phyloP scores from a whole-genome alignment of 176 grass and related monocot species.

The Pharus latifolius region DNA sequence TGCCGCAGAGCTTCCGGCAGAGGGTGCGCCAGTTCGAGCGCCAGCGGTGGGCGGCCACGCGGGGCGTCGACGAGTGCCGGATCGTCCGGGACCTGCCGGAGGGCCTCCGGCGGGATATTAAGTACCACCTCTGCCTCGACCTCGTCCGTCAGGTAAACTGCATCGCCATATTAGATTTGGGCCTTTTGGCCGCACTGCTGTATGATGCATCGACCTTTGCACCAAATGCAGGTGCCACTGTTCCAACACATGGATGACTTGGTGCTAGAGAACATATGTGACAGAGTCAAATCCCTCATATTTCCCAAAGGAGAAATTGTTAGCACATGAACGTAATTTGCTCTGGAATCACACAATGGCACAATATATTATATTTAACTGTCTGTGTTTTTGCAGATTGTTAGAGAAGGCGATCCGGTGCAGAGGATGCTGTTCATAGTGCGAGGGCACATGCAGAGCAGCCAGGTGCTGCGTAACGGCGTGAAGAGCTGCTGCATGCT shows the following conservation, averaged over 20 bases:
- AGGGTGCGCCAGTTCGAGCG: slow-evolving; percentile 81
- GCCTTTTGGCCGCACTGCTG: background rate
- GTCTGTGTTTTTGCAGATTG: background rate
- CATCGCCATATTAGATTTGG: too few species aligned
- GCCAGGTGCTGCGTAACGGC: slow-evolving; percentile 62
- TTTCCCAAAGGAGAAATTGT: slow-evolving; percentile 88
- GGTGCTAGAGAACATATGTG: slow-evolving; percentile 90
- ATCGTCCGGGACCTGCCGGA: slow-evolving; percentile 73
- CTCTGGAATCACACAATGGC: background rate
- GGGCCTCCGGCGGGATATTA: slow-evolving; percentile 74
- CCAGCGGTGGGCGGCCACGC: slow-evolving; percentile 84
- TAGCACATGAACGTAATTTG: background rate
- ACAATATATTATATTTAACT: background rate
- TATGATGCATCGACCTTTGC: background rate
- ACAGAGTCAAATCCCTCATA: slow-evolving; percentile 69
- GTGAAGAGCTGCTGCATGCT: slow-evolving; percentile 73
- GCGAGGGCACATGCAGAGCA: slow-evolving; percentile 72
- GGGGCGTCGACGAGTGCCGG: slow-evolving; percentile 66
- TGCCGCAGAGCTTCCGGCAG: slow-evolving; percentile 41
- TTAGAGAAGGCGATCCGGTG: slow-evolving; percentile 18
- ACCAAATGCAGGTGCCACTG: slow-evolving; percentile 50
- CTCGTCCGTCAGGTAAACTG: slow-evolving; percentile 71
- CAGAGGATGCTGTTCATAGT: slow-evolving; percentile 45
- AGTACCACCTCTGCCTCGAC: slow-evolving; percentile 87
- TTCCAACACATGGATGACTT: slow-evolving; percentile 98